phyloP scores from a whole-genome alignment of 78 protist genomes.

The Guillardia theta region DNA sequence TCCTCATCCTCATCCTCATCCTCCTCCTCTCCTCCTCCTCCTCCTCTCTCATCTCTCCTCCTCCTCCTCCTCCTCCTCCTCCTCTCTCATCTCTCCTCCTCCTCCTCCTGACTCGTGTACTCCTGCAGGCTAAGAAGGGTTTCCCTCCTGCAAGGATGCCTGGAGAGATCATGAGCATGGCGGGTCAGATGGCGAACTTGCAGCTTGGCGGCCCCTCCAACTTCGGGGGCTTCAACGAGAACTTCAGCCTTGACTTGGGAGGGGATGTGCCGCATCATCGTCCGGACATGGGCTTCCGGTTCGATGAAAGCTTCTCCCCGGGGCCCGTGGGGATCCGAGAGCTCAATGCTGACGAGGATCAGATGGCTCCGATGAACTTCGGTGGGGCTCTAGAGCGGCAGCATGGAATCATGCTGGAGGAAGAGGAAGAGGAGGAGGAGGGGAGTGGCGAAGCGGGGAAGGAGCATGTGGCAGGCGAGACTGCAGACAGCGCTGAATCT shows the following conservation, averaged over 20 bases:
- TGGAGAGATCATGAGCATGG: not conserved
- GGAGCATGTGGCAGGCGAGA: no score
- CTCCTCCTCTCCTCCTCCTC: not conserved
- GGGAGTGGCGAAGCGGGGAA: no score
- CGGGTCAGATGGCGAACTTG: not conserved
- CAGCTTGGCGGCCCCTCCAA: not conserved
- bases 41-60: not conserved
- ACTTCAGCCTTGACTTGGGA: not conserved
- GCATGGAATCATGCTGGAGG: no score
- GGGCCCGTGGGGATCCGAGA: no score
- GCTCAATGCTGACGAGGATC: no score
- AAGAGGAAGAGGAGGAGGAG: no score
- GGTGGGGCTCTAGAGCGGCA: no score
- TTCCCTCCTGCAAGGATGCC: not conserved
- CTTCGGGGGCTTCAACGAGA: not conserved
- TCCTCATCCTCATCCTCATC: not conserved
- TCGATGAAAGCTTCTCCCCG: no score
- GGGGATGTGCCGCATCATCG: no score
- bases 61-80: not conserved
- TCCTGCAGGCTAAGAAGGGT: not conserved
- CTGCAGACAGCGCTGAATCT: no score
- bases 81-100: not conserved
- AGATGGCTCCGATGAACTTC: no score
- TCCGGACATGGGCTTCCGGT: no score
- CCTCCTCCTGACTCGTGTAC: not conserved